phyloP scores from a whole-genome alignment of 1,284 basidiomycete genomes.

The Tilletiopsis washingtonensis region DNA sequence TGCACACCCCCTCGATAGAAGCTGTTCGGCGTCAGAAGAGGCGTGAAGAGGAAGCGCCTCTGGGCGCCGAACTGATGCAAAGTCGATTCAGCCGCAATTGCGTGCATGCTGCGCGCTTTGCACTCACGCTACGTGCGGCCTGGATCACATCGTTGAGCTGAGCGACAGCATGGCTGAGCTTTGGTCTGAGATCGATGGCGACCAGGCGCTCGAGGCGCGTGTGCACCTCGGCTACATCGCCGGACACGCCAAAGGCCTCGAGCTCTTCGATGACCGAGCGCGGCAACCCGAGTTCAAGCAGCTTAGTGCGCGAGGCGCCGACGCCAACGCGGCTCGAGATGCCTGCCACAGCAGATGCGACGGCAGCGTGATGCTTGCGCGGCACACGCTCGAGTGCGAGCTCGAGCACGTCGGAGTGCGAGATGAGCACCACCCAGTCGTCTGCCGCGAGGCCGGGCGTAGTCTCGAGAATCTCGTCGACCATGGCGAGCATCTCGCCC shows the following conservation, averaged over 20 bases:
- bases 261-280: conserved; percentile 42
- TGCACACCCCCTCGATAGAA: conserved; percentile 67
- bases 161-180: conserved; percentile 47
- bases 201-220: conserved; percentile 25
- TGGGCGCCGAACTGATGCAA: conserved; percentile 59
- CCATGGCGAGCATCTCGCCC: conserved; percentile 39
- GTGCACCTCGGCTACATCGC: conserved; percentile 27
- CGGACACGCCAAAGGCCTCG: conserved; percentile 17
- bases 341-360: not conserved
- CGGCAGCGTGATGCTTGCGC: conserved; percentile 8
- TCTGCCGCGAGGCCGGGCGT: conserved; percentile 37
- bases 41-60: conserved; percentile 60
- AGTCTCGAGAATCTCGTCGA: conserved; percentile 41
- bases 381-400: conserved; percentile 40
- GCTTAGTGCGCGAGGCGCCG: conserved; percentile 15
- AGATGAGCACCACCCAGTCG: conserved; percentile 42
- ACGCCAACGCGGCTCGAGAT: not conserved
- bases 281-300: conserved; percentile 24
- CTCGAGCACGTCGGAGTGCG: conserved; percentile 33
- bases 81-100: too few species aligned
- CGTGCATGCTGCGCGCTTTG: too few species aligned
- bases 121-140: too few species aligned
- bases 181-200: conserved; percentile 21
- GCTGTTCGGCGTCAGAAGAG: conserved; percentile 58
- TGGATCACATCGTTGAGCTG: conserved; percentile 63